Conservation (phyloP, 176 grass and related monocot genomes). For the Paspalum notatum region DNA sequence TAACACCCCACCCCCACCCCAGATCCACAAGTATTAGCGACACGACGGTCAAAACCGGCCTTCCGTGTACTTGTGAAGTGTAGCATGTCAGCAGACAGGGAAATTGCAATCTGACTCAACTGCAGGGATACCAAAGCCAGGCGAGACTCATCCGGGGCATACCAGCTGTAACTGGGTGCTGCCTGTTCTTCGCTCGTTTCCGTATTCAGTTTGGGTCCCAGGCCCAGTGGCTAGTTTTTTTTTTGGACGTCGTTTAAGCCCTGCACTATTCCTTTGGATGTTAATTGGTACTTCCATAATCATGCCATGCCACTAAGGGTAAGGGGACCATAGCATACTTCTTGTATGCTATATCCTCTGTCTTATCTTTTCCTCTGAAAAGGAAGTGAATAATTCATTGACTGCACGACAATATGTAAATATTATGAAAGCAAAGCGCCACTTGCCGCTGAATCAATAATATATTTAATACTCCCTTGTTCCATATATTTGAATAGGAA, state of each 20-base stretch:
- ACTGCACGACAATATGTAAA: background rate
- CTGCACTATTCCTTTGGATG: background rate
- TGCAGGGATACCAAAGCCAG: no score
- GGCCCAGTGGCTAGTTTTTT: background rate
- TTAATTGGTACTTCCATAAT: background rate
- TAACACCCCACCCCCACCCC: background rate
- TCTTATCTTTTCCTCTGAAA: background rate
- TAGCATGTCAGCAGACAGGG: background rate
- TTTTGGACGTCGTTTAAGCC: background rate
- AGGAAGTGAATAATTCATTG: background rate
- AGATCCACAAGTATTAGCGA: slow-evolving; percentile 20
- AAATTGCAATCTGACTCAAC: background rate
- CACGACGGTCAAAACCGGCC: background rate
- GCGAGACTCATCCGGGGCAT: no score
- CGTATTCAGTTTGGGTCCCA: background rate
- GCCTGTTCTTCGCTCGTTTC: background rate
- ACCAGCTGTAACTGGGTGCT: background rate
- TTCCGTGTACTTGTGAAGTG: background rate
- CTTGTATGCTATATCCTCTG: no score
- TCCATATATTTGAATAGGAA: background rate
- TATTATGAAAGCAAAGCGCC: slow-evolving; percentile 1
- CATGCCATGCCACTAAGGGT: background rate
- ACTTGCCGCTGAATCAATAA: background rate
- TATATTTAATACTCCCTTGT: background rate
- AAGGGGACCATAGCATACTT: no score